Conservation (phyloP, 2,329 filamentous ascomycete genomes). For the Arthrobotrys sphaeroides region DNA sequence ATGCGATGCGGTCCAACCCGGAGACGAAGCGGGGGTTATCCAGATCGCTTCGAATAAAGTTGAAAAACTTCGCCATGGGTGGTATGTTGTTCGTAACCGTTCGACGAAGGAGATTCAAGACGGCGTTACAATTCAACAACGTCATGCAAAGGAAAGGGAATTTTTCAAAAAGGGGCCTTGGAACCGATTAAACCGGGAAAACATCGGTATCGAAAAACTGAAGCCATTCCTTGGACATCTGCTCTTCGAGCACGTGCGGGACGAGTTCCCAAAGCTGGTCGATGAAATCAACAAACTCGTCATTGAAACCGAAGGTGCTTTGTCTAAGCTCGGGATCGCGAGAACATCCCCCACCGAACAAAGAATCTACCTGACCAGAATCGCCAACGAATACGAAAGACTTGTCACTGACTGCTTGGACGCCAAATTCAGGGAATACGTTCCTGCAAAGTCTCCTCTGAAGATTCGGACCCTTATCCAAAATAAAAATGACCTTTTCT, state of each 20-base stretch:
- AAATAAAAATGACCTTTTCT: slow-evolving; percentile 56
- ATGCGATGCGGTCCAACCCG: slow-evolving; percentile 56
- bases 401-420: slow-evolving; percentile 60
- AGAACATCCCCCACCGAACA: slow-evolving; percentile 61
- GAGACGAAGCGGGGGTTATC: slow-evolving; percentile 52
- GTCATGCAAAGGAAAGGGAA: slow-evolving; percentile 54
- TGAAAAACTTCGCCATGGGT: slow-evolving; percentile 56
- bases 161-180: slow-evolving; percentile 57
- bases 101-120: slow-evolving; percentile 56
- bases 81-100: slow-evolving; percentile 57
- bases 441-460: slow-evolving; percentile 58
- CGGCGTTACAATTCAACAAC: slow-evolving; percentile 52
- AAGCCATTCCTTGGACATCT: slow-evolving; percentile 62
- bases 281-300: slow-evolving; percentile 61
- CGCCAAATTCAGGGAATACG: slow-evolving; percentile 60
- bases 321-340: slow-evolving; percentile 60
- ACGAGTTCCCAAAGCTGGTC: slow-evolving; percentile 64
- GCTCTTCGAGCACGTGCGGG: slow-evolving; percentile 62
- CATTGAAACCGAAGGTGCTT: slow-evolving; percentile 55
- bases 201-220: slow-evolving; percentile 63
- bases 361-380: slow-evolving; percentile 60
- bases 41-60: slow-evolving; percentile 37
- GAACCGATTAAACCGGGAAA: slow-evolving; percentile 57
- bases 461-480: slow-evolving; percentile 57
- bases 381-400: slow-evolving; percentile 62